These are phyloP conservation scores for Mortierella sp. DNA, from an alignment of 371 early-diverging fungal species.

Conservation along the genomic window DNA sequence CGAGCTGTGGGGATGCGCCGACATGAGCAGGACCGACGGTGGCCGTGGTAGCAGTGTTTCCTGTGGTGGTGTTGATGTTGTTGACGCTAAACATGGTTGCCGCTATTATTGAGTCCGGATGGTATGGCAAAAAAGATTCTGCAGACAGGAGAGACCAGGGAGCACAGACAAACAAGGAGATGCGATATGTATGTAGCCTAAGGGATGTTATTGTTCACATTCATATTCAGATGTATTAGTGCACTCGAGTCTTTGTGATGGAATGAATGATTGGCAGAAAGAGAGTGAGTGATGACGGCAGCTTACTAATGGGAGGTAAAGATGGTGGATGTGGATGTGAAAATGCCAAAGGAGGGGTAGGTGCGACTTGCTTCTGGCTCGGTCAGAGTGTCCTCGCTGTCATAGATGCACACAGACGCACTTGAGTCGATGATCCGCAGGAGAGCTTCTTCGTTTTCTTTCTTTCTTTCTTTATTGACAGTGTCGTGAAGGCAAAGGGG, in stretches of 20 bases:
- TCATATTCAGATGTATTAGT: not conserved
- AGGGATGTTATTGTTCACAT: too few species aligned
- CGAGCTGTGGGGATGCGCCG: not conserved
- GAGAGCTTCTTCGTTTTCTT: too few species aligned
- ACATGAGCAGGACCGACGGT: not conserved
- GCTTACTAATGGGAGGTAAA: not conserved
- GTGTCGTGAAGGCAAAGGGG: too few species aligned
- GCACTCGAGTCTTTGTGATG: not conserved
- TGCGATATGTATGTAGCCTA: not conserved
- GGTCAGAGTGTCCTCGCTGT: not conserved
- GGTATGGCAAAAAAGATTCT: not conserved
- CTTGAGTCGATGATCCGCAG: too few species aligned
- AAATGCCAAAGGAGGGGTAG: not conserved
- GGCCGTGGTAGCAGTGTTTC: not conserved
- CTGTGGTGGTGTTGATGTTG: constrained; percentile 4
- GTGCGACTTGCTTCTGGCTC: not conserved
- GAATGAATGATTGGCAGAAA: not conserved
- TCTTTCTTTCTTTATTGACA: too few species aligned
- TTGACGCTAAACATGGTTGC: constrained; percentile 15
- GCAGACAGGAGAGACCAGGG: not conserved
- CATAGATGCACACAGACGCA: not conserved
- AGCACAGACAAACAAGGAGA: not conserved
- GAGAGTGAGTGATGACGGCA: not conserved
- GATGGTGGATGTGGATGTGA: too few species aligned
- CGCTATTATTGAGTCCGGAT: not conserved